These are phyloP conservation scores for Furcasterigmium sp. DNA, from an alignment of 2,329 filamentous ascomycete species.

Conservation along the genomic window DNA sequence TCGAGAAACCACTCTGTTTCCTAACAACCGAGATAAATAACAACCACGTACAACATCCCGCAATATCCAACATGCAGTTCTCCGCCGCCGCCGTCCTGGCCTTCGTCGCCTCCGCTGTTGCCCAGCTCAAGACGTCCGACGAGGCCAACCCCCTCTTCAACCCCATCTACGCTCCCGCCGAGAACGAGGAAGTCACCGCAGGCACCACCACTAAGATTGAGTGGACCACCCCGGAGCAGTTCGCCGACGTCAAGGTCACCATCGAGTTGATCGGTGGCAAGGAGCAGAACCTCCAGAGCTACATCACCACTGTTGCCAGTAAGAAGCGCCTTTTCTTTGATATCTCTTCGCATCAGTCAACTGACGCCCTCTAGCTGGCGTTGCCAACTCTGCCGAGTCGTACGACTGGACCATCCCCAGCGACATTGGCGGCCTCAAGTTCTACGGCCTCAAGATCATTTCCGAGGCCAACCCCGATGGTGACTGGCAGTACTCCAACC, in stretches of 20 bases:
- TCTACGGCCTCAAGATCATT: constrained; percentile 54
- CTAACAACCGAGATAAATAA: constrained; percentile 9
- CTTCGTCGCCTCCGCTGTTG: too few relatives aligned
- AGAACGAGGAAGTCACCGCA: constrained; percentile 37
- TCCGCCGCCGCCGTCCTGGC: constrained; percentile 45
- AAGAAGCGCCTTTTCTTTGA: constrained; percentile 19
- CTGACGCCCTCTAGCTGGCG: constrained; percentile 29
- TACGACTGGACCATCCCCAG: constrained; percentile 48
- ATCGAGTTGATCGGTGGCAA: constrained; percentile 44
- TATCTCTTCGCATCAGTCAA: neutral
- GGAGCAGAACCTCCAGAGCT: constrained; percentile 33
- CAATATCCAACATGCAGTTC: constrained; percentile 47
- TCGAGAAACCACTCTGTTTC: neutral
- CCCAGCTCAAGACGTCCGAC: too few relatives aligned
- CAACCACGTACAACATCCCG: constrained; percentile 11
- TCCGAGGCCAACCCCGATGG: constrained; percentile 38
- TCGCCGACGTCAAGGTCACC: constrained; percentile 37
- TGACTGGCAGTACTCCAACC: constrained; percentile 57
- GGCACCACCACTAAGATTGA: constrained; percentile 44
- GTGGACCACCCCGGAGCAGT: constrained; percentile 38
- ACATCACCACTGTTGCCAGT: constrained; percentile 43
- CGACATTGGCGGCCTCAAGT: constrained; percentile 34
- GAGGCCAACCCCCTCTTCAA: constrained; percentile 21
- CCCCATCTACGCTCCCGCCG: constrained; percentile 40
- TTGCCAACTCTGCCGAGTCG: constrained; percentile 37